A percentile compares a stretch with the other conserved stretches of the same genome.
Conservation (phyloP, 257 asterid species). For the Capsicum pubescens region DNA sequence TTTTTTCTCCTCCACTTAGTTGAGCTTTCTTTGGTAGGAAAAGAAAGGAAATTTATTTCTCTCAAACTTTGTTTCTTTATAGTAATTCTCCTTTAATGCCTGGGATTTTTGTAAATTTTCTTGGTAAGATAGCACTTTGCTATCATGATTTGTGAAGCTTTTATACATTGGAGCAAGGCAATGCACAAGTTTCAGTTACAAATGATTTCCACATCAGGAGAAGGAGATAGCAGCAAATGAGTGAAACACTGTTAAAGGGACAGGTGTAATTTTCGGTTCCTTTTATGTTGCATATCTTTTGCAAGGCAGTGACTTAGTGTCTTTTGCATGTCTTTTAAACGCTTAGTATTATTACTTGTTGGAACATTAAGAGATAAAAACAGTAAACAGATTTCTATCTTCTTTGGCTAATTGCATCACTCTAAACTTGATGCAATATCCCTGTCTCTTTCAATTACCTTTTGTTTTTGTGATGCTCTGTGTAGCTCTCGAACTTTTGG, state of each 20-base stretch:
- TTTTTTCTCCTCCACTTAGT: background rate
- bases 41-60: conserved; percentile 1
- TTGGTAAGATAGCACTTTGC: conserved; percentile 2
- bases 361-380: background rate
- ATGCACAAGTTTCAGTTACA: background rate
- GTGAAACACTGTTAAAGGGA: background rate
- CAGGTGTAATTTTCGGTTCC: background rate
- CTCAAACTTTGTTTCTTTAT: conserved; percentile 7
- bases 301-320: background rate
- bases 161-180: background rate
- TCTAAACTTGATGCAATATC: background rate
- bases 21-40: conserved; percentile 23
- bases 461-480: background rate
- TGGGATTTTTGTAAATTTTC: background rate
- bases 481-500: background rate
- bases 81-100: background rate
- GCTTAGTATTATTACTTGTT: background rate
- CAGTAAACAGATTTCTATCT: background rate
- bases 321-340: background rate
- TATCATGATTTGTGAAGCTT: background rate
- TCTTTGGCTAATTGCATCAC: conserved; percentile 15
- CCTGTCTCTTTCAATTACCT: background rate
- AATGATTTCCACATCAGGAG: background rate
- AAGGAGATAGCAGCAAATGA: background rate
- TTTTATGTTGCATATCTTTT: conserved; percentile 7